Percentiles rank a stretch among this genome's conserved stretches.
Evolutionary conservation across 345 rosid genomes (phyloP).

Genomic region (Luvunga scandens): DNA sequence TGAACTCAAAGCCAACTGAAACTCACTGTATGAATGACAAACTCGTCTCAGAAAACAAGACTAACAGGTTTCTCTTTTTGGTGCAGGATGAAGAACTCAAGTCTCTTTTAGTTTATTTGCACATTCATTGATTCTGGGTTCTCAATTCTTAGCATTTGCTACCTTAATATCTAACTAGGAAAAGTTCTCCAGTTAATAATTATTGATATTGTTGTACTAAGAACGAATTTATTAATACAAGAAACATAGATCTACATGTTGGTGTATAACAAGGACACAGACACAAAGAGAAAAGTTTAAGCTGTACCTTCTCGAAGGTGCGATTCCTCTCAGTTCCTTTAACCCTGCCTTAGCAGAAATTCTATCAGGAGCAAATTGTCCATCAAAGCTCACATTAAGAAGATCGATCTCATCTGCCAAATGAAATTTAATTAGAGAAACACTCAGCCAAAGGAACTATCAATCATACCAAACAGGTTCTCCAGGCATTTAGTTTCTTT

Average conservation of each 20-base stretch:
- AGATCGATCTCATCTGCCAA: conserved; percentile 80
- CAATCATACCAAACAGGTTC: not conserved
- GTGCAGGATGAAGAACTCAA: not conserved
- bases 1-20: not conserved
- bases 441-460: not conserved
- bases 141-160: not conserved
- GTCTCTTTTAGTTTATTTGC: not conserved
- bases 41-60: not conserved
- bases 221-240: not conserved
- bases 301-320: conserved; percentile 70
- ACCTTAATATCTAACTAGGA: not conserved
- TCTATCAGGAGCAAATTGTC: conserved; percentile 88
- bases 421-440: conserved; percentile 11
- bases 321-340: conserved; percentile 63
- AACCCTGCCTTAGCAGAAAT: conserved; percentile 76
- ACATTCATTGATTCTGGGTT: not conserved
- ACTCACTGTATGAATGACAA: not conserved
- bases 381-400: conserved; percentile 90
- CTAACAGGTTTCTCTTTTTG: not conserved
- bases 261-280: not conserved
- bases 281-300: not conserved
- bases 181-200: not conserved
- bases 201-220: not conserved
- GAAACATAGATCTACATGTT: not conserved
- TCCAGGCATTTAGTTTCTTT: not conserved